Evolutionary conservation across 2,329 filamentous ascomycete species (phyloP).

Genomic region (Aspergillus nomiae): DNA sequence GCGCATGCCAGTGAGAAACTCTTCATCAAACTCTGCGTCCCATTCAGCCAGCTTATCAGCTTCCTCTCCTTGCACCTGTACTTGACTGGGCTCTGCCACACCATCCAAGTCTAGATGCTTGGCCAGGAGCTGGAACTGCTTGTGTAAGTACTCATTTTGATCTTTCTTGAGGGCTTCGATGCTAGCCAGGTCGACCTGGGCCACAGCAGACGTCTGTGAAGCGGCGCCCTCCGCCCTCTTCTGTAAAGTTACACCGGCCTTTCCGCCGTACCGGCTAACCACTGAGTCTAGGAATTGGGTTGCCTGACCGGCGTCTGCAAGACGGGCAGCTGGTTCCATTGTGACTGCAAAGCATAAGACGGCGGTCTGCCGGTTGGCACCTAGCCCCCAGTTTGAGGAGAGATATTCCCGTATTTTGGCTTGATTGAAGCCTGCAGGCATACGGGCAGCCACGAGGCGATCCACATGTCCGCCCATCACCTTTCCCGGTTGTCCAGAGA

Average conservation of each 20-base stretch:
- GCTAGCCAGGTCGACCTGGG: not conserved
- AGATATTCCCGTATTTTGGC: slow-evolving; percentile 93
- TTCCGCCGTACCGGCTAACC: not conserved
- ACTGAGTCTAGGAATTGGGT: slow-evolving; percentile 67
- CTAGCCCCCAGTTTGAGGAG: slow-evolving; percentile 90
- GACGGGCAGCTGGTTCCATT: slow-evolving; percentile 41
- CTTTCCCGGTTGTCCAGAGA: slow-evolving; percentile 97
- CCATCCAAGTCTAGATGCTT: not conserved
- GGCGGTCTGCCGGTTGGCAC: slow-evolving; percentile 20
- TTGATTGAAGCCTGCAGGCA: slow-evolving; percentile 99
- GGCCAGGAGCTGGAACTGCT: not conserved
- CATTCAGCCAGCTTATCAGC: slow-evolving; percentile 8
- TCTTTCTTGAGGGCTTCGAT: not conserved
- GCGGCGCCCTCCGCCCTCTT: not conserved
- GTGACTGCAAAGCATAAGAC: slow-evolving; percentile 61
- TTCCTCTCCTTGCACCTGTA: not conserved
- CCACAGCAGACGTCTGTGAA: not conserved
- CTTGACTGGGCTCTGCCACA: not conserved
- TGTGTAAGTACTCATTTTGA: not conserved
- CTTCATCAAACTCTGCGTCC: slow-evolving; percentile 19
- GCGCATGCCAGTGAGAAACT: not conserved
- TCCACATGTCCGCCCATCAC: slow-evolving; percentile 76
- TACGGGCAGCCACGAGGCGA: slow-evolving; percentile 94
- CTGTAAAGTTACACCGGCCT: not conserved
- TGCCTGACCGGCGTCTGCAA: slow-evolving; percentile 70